phyloP scores from a whole-genome alignment of 1,284 basidiomycete genomes.

The Boletus sp. region DNA sequence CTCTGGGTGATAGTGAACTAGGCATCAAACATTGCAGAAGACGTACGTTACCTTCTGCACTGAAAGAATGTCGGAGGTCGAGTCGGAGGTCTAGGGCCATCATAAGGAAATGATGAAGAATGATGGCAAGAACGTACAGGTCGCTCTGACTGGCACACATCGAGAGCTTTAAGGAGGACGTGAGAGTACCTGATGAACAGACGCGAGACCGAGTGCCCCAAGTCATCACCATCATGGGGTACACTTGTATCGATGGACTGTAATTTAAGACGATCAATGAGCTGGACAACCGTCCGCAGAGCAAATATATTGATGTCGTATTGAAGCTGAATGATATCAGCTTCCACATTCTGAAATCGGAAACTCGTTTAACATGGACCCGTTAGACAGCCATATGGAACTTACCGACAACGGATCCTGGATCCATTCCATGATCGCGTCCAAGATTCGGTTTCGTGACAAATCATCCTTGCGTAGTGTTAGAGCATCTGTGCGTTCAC shows the following conservation, averaged over 20 bases:
- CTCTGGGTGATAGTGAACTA: slow-evolving; percentile 35
- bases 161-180: slow-evolving; percentile 61
- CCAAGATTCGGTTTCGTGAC: slow-evolving; percentile 68
- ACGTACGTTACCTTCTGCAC: slow-evolving; percentile 43
- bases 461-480: slow-evolving; percentile 63
- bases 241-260: slow-evolving; percentile 51
- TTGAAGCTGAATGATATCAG: slow-evolving; percentile 36
- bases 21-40: neutral
- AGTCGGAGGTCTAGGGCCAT: slow-evolving; percentile 43
- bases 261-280: slow-evolving; percentile 77
- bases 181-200: slow-evolving; percentile 75
- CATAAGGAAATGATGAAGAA: slow-evolving; percentile 7
- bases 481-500: slow-evolving; percentile 57
- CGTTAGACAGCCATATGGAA: slow-evolving; percentile 2
- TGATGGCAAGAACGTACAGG: slow-evolving; percentile 34
- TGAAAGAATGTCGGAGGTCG: slow-evolving; percentile 49
- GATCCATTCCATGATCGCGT: slow-evolving; percentile 77
- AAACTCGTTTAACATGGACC: slow-evolving; percentile 9
- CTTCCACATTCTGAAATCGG: slow-evolving; percentile 26
- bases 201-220: slow-evolving; percentile 66
- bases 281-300: slow-evolving; percentile 65
- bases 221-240: slow-evolving; percentile 57
- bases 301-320: slow-evolving; percentile 71
- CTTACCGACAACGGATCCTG: slow-evolving; percentile 47
- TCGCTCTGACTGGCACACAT: slow-evolving; percentile 45